Evolutionary conservation across 2,329 filamentous ascomycete genomes (phyloP).

Genomic region (Cryphonectria radicalis): DNA sequence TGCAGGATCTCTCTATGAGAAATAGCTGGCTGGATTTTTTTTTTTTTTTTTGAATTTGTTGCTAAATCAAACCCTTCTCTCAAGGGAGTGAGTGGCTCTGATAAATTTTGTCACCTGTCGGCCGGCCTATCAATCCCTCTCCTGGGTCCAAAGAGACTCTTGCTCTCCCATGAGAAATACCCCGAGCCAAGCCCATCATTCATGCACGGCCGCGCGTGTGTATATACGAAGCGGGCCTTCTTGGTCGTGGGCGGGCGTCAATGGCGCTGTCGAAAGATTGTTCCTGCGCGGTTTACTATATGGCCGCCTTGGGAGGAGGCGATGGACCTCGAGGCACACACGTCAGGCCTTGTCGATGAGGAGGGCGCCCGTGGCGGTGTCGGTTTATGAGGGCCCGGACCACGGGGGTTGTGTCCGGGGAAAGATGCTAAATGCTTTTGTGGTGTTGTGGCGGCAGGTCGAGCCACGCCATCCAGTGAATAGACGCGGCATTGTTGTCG

Average conservation of each 20-base stretch:
- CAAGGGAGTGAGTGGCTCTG: not conserved
- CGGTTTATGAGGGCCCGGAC: not conserved
- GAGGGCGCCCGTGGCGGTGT: not conserved
- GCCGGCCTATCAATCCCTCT: not conserved
- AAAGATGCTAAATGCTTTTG: not conserved
- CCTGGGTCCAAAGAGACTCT: not conserved
- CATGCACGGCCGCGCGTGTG: not conserved
- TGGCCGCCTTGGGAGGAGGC: not conserved
- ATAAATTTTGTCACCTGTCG: not conserved
- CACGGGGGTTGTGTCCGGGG: not conserved
- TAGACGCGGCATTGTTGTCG: not conserved
- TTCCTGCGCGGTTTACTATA: not conserved
- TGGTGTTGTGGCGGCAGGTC: not conserved
- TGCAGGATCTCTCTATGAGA: not conserved
- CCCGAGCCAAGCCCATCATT: constrained; percentile 6
- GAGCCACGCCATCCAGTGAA: not conserved
- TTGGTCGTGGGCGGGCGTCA: constrained; percentile 11
- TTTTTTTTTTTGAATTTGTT: not conserved
- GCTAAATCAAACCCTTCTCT: not conserved
- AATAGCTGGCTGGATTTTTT: too few species aligned
- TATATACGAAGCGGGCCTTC: not conserved
- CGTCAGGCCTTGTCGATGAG: not conserved
- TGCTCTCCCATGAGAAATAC: not conserved
- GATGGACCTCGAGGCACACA: not conserved
- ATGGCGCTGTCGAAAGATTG: not conserved